A percentile compares a stretch with the other conserved stretches of the same genome.
phyloP scores from a whole-genome alignment of 192 early-diverging fungal species.

The Linnemannia zychae region DNA sequence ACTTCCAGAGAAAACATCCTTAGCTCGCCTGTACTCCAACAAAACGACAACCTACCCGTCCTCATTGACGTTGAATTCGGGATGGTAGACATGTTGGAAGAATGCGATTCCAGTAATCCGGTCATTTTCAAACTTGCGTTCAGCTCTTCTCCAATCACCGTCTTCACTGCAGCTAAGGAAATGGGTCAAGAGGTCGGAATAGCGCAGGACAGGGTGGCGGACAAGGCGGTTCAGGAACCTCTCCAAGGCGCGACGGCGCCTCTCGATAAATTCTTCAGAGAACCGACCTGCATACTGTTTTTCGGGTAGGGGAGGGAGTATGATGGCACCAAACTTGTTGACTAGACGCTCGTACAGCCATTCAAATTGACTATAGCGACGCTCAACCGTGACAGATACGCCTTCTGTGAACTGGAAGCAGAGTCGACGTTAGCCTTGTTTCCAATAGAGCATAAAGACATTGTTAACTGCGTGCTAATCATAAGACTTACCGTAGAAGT shows the following conservation, averaged over 20 bases:
- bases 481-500: conserved; percentile 49
- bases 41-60: conserved; percentile 48
- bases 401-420: conserved; percentile 49
- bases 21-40: neutral
- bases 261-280: conserved; percentile 59
- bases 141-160: conserved; percentile 56
- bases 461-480: neutral
- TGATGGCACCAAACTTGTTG: conserved; percentile 57
- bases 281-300: conserved; percentile 62
- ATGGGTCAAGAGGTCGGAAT: conserved; percentile 59
- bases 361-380: conserved; percentile 61
- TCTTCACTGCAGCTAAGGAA: conserved; percentile 61
- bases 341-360: conserved; percentile 56
- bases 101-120: conserved; percentile 55
- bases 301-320: conserved; percentile 56
- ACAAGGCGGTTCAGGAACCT: conserved; percentile 57
- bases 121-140: conserved; percentile 57
- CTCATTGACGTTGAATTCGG: conserved; percentile 60
- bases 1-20: no score
- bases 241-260: conserved; percentile 55
- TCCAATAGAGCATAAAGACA: neutral
- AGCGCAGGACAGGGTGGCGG: conserved; percentile 60
- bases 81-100: conserved; percentile 62
- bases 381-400: conserved; percentile 57
- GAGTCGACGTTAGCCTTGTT: neutral